phyloP scores from a whole-genome alignment of 1,284 basidiomycete species.

The Ceratobasidium sp. region DNA sequence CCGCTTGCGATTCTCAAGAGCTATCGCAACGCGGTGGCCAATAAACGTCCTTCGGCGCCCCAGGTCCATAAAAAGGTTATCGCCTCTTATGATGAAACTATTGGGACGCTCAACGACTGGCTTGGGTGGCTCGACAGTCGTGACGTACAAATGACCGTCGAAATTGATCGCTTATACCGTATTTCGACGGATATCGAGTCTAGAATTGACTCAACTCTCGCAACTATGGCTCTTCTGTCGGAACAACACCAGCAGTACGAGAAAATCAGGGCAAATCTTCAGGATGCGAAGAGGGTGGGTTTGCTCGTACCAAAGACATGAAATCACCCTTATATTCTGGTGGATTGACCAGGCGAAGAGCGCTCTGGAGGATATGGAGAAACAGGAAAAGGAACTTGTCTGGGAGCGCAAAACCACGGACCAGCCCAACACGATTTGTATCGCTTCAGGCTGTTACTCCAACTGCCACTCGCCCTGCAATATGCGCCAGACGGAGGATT shows the following conservation, averaged over 20 bases:
- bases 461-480: conserved; percentile 17
- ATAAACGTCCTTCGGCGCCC: neutral
- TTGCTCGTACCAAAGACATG: too few relatives aligned
- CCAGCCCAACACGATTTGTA: conserved; percentile 2
- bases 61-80: neutral
- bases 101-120: conserved; percentile 19
- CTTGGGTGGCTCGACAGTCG: conserved; percentile 8
- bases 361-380: neutral
- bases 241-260: conserved; percentile 2
- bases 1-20: conserved; percentile 22
- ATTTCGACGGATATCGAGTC: conserved; percentile 12
- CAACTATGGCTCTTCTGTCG: neutral
- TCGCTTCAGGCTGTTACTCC: neutral
- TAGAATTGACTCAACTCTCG: neutral
- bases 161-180: conserved; percentile 22
- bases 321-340: neutral
- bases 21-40: neutral
- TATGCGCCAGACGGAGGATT: neutral
- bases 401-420: conserved; percentile 2
- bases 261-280: neutral
- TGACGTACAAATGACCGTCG: neutral
- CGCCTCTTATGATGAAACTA: neutral
- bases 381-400: neutral
- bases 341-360: neutral
- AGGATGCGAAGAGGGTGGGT: conserved; percentile 1